A percentile compares a stretch with the other conserved stretches of the same genome.
Conservation (phyloP, 768 basidiomycete genomes). For the Fistulinella prunicolor region DNA sequence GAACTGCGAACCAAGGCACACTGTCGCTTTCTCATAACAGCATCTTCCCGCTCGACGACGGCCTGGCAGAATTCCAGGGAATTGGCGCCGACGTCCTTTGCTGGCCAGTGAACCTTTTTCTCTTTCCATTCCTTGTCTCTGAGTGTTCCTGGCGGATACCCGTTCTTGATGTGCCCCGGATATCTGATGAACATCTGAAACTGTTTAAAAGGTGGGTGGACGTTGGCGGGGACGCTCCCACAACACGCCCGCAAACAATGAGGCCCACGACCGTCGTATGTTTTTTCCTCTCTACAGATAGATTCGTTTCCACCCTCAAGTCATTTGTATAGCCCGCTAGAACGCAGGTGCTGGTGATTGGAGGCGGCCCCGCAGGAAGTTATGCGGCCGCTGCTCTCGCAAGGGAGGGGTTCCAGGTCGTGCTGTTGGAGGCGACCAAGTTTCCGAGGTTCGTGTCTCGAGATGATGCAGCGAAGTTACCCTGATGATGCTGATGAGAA, state of each 20-base stretch:
- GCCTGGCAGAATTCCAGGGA: no score
- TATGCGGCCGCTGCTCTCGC: constrained; percentile 8
- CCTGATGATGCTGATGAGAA: background rate
- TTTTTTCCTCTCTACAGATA: no score
- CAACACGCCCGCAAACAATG: no score
- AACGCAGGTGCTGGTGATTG: constrained; percentile 10
- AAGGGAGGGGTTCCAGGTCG: constrained; percentile 9
- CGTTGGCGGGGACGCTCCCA: background rate
- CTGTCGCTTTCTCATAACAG: no score
- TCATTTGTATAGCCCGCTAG: background rate
- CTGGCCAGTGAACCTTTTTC: no score
- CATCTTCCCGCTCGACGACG: no score
- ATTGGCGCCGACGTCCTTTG: no score
- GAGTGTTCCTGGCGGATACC: background rate
- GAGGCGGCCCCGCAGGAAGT: constrained; percentile 14
- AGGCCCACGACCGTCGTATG: no score
- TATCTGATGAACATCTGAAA: background rate
- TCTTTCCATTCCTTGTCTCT: background rate
- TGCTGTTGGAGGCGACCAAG: constrained; percentile 9
- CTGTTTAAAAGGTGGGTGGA: background rate
- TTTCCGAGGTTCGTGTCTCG: constrained; percentile 8
- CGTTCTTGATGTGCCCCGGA: background rate
- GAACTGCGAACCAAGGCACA: no score
- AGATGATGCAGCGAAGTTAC: no score
- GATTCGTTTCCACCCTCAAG: no score